These are phyloP conservation scores for Suillus sp. DNA, from an alignment of 768 basidiomycete species.

Conservation along the genomic window DNA sequence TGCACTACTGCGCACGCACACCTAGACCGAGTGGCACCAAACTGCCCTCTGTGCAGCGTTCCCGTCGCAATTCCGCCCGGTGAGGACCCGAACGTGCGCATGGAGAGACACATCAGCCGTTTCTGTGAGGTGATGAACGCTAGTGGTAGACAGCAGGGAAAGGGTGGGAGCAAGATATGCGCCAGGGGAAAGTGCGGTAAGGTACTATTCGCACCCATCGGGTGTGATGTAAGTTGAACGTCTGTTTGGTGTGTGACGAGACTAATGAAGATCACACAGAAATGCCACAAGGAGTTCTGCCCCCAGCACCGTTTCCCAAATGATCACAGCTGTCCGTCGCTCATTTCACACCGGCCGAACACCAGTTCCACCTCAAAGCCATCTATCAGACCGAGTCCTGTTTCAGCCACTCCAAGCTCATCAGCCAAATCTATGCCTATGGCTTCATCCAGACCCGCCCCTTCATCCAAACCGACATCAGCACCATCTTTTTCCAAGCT, in stretches of 20 bases:
- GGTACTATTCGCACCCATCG: slow-evolving; percentile 71
- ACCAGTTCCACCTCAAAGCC: not conserved
- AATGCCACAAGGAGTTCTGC: slow-evolving; percentile 74
- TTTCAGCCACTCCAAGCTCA: slow-evolving; percentile 23
- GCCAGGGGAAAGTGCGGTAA: slow-evolving; percentile 68
- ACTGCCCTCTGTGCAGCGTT: slow-evolving; percentile 76
- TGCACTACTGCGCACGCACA: slow-evolving; percentile 64
- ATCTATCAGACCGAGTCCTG: not conserved
- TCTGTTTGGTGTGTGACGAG: slow-evolving; percentile 1
- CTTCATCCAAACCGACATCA: slow-evolving; percentile 7
- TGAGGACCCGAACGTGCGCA: slow-evolving; percentile 78
- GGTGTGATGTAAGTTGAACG: slow-evolving; percentile 61
- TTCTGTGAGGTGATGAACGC: slow-evolving; percentile 76
- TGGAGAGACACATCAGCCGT: slow-evolving; percentile 71
- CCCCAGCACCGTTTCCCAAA: slow-evolving; percentile 76
- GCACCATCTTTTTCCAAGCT: slow-evolving; percentile 19
- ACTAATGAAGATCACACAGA: slow-evolving; percentile 40
- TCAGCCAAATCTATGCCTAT: slow-evolving; percentile 11
- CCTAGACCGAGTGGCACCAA: slow-evolving; percentile 74
- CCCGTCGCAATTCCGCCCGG: slow-evolving; percentile 77
- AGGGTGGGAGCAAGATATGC: slow-evolving; percentile 56
- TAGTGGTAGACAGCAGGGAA: slow-evolving; percentile 36
- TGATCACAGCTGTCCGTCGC: slow-evolving; percentile 60
- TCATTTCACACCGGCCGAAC: slow-evolving; percentile 13
- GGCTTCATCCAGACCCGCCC: not conserved